Conservation (phyloP, 176 grass and related monocot species). For the Luzula sylvatica region DNA sequence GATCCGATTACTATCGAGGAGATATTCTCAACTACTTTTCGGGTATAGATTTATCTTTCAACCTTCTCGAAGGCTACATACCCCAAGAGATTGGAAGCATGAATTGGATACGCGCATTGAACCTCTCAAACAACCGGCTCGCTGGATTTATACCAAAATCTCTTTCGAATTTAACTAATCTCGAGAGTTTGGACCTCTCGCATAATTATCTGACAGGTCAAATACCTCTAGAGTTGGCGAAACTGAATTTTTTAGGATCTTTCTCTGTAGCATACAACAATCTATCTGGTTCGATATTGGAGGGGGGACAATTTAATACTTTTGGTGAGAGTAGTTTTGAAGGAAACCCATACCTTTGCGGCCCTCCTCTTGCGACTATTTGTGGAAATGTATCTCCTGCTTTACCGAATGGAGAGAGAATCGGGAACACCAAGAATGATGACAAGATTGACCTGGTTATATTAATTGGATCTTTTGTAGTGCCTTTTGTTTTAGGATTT, state of each 20-base stretch:
- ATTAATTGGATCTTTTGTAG: conserved; percentile 7
- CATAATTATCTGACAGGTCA: conserved; percentile 11
- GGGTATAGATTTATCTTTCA: conserved; percentile 17
- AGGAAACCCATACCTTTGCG: conserved; percentile 21
- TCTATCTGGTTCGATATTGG: conserved; percentile 18
- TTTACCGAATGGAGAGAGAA: background rate
- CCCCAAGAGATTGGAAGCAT: conserved; percentile 20
- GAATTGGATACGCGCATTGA: conserved; percentile 14
- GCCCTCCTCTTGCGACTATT: conserved; percentile 15
- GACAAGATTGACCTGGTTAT: conserved; percentile 7
- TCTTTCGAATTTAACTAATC: background rate
- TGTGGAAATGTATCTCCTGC: background rate
- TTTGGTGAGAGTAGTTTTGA: conserved; percentile 25
- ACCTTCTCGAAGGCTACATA: conserved; percentile 20
- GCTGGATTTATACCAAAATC: conserved; percentile 11
- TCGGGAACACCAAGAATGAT: background rate
- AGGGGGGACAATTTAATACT: conserved; percentile 25
- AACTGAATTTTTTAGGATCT: background rate
- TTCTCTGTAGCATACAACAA: conserved; percentile 33
- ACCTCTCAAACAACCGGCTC: conserved; percentile 21
- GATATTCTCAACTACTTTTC: background rate
- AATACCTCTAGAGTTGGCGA: conserved; percentile 17
- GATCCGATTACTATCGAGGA: conserved; percentile 13
- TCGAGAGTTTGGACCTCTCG: conserved; percentile 22
- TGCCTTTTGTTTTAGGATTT: no score